Evolutionary conservation across 2,329 filamentous ascomycete species (phyloP).

Genomic region (Rasamsonia emersonii): DNA sequence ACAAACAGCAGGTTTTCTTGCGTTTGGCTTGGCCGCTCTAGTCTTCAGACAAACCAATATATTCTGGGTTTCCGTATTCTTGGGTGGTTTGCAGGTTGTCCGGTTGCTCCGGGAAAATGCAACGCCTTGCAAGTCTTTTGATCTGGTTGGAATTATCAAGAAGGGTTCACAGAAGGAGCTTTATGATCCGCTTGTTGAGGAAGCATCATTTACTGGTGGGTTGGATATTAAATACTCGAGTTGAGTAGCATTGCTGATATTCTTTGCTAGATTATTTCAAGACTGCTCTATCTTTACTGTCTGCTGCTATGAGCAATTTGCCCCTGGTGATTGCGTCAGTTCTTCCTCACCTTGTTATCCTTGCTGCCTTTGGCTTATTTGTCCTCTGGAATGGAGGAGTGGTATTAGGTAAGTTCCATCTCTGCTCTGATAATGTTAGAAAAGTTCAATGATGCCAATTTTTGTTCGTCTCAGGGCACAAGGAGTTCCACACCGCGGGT

Average conservation of each 20-base stretch:
- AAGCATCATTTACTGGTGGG: slow-evolving; percentile 43
- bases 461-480: slow-evolving; percentile 57
- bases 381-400: slow-evolving; percentile 84
- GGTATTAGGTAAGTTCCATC: slow-evolving; percentile 59
- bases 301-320: slow-evolving; percentile 45
- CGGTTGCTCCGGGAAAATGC: slow-evolving; percentile 23
- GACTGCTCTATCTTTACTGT: slow-evolving; percentile 53
- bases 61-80: slow-evolving; percentile 67
- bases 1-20: slow-evolving; percentile 34
- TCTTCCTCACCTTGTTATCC: slow-evolving; percentile 50
- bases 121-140: slow-evolving; percentile 18
- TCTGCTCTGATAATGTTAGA: not conserved
- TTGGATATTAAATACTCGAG: no score
- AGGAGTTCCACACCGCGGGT: slow-evolving; percentile 85
- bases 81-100: slow-evolving; percentile 37
- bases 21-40: slow-evolving; percentile 58
- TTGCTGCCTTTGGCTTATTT: slow-evolving; percentile 63
- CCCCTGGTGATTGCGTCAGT: slow-evolving; percentile 30
- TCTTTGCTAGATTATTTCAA: slow-evolving; percentile 36
- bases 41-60: slow-evolving; percentile 90
- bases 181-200: slow-evolving; percentile 42
- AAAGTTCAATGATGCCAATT: not conserved
- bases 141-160: slow-evolving; percentile 21
- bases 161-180: slow-evolving; percentile 31
- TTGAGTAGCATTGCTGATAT: slow-evolving; percentile 17